Percentiles rank a stretch among this genome's conserved stretches.
These are phyloP conservation scores for Aspergillus hortae DNA, from an alignment of 2,329 filamentous ascomycete species.

Conservation along the genomic window DNA sequence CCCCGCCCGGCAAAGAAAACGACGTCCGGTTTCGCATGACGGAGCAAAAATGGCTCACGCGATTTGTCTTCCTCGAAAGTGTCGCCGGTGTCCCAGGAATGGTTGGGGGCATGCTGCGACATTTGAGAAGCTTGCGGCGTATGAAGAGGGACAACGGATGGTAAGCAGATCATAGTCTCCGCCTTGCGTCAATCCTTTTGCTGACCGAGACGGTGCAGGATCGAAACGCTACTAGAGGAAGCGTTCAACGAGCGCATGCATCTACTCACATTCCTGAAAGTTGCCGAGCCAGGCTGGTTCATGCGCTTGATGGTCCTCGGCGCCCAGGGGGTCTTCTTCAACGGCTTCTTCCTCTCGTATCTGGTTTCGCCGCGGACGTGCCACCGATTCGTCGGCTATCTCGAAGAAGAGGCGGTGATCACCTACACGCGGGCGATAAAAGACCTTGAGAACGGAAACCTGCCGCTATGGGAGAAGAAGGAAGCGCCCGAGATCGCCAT, in stretches of 20 bases:
- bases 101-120: slow-evolving; percentile 91
- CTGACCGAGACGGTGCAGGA: slow-evolving; percentile 50
- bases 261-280: slow-evolving; percentile 85
- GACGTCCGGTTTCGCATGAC: slow-evolving; percentile 64
- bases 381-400: slow-evolving; percentile 93
- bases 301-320: slow-evolving; percentile 90
- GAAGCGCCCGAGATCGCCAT: slow-evolving; percentile 83
- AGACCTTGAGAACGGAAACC: slow-evolving; percentile 78
- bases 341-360: slow-evolving; percentile 85
- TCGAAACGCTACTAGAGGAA: slow-evolving; percentile 86
- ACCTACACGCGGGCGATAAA: slow-evolving; percentile 88
- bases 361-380: slow-evolving; percentile 81
- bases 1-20: slow-evolving; percentile 46
- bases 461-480: slow-evolving; percentile 78
- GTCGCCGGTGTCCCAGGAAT: slow-evolving; percentile 95
- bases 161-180: slow-evolving; percentile 33
- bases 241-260: slow-evolving; percentile 95
- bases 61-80: slow-evolving; percentile 90
- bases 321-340: slow-evolving; percentile 96
- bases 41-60: slow-evolving; percentile 82
- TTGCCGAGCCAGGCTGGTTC: slow-evolving; percentile 80
- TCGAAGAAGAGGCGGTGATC: slow-evolving; percentile 94
- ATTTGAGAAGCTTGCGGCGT: slow-evolving; percentile 76
- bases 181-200: background rate
- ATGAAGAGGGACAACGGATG: slow-evolving; percentile 93